These are phyloP conservation scores for Phytophthora boehmeriae DNA, from an alignment of 352 stramenopile species.

Conservation along the genomic window DNA sequence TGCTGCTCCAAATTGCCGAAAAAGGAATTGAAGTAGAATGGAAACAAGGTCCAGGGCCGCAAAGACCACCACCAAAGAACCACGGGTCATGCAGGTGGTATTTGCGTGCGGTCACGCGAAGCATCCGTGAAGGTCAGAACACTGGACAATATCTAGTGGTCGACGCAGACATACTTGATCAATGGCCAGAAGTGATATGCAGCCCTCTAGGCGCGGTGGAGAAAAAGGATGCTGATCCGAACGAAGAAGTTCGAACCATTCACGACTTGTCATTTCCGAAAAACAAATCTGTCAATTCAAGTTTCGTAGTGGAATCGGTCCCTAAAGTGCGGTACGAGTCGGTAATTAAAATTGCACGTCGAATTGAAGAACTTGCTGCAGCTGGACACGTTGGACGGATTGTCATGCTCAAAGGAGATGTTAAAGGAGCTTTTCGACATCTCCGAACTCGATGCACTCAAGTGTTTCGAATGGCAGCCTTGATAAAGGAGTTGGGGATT, in stretches of 20 bases:
- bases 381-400: neutral
- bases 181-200: constrained; percentile 5
- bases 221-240: constrained; percentile 19
- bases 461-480: constrained; percentile 14
- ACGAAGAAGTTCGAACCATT: constrained; percentile 12
- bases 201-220: constrained; percentile 17
- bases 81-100: constrained; percentile 8
- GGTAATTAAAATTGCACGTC: constrained; percentile 10
- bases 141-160: constrained; percentile 21
- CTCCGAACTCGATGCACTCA: constrained; percentile 6
- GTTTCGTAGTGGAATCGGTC: constrained; percentile 3
- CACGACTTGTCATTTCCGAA: constrained; percentile 20
- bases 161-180: constrained; percentile 2
- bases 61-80: constrained; percentile 1
- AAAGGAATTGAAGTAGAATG: constrained; percentile 4
- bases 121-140: constrained; percentile 17
- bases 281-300: constrained; percentile 5
- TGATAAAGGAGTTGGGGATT: constrained; percentile 5
- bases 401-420: constrained; percentile 16
- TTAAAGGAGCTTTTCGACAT: constrained; percentile 18
- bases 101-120: constrained; percentile 6
- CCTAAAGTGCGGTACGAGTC: constrained; percentile 16
- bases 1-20: constrained; percentile 1
- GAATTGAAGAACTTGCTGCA: constrained; percentile 9
- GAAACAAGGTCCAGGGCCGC: neutral